phyloP scores from a whole-genome alignment of 2,329 filamentous ascomycete genomes.

The Colletotrichum camelliae region DNA sequence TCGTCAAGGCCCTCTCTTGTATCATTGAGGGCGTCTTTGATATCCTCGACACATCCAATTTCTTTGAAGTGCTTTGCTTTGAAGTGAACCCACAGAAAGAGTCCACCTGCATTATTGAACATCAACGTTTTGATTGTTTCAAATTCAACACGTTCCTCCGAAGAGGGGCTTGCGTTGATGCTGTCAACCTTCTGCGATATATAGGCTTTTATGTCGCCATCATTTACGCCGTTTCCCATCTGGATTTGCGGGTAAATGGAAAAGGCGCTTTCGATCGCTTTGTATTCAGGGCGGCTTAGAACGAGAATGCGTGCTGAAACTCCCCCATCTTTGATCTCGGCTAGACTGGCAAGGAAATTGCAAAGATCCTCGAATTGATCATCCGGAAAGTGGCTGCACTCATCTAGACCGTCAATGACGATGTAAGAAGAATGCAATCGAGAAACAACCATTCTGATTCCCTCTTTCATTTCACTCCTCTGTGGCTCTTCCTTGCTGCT shows the following conservation, averaged over 20 bases:
- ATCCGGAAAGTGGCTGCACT: not conserved
- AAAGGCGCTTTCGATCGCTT: not conserved
- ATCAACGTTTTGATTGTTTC: not conserved
- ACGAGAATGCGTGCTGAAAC: not conserved
- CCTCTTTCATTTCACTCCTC: not conserved
- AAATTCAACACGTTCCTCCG: not conserved
- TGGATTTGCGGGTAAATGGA: not conserved
- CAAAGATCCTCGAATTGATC: not conserved
- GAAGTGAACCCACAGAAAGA: not conserved
- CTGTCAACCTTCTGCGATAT: not conserved
- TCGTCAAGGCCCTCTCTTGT: not conserved
- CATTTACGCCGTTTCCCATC: not conserved
- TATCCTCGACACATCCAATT: not conserved
- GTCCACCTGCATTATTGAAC: not conserved
- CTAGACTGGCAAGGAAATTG: not conserved
- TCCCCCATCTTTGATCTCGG: not conserved
- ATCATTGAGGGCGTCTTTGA: not conserved
- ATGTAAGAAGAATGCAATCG: not conserved
- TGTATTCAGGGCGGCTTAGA: not conserved
- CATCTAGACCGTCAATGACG: conserved; percentile 1
- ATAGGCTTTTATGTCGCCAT: not conserved
- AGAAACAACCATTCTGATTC: not conserved
- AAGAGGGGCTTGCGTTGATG: not conserved
- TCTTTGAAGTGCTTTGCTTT: not conserved
- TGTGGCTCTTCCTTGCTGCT: not conserved